Conservation (phyloP, 164 flowering plant genomes). For the Cinnamomum chago region DNA sequence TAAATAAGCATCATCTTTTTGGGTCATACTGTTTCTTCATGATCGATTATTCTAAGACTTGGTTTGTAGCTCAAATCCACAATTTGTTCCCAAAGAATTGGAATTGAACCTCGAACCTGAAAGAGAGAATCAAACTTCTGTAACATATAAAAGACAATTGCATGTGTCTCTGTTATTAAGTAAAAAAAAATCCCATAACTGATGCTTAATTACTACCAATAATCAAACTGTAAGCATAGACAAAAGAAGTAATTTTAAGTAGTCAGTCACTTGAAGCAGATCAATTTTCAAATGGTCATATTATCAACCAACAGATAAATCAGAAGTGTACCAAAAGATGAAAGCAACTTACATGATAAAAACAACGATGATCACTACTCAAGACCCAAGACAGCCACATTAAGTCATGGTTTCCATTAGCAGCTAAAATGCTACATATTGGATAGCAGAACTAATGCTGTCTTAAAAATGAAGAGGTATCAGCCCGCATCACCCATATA, state of each 20-base stretch:
- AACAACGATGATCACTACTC: too few species aligned
- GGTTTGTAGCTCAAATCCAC: slow-evolving; percentile 99
- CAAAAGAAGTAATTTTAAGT: background rate
- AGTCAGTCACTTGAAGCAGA: background rate
- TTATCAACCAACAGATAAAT: too few species aligned
- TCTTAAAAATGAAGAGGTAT: too few species aligned
- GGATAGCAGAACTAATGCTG: too few species aligned
- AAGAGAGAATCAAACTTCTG: slow-evolving; percentile 13
- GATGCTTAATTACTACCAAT: background rate
- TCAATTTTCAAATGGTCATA: background rate
- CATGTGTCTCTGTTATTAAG: background rate
- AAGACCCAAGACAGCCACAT: too few species aligned
- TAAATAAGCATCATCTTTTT: background rate
- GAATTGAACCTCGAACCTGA: slow-evolving; percentile 96
- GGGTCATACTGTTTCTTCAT: slow-evolving; percentile 65
- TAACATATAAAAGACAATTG: background rate
- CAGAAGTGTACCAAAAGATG: too few species aligned
- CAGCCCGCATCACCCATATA: too few species aligned
- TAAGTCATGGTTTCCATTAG: too few species aligned
- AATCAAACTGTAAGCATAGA: background rate
- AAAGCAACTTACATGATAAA: too few species aligned
- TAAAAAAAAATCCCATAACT: background rate
- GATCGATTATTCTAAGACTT: slow-evolving; percentile 53
- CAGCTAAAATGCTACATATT: too few species aligned
- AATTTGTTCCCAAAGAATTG: slow-evolving; percentile 99